Evolutionary conservation across 441 rosid species (phyloP).

Genomic region (Codiaeum variegatum): DNA sequence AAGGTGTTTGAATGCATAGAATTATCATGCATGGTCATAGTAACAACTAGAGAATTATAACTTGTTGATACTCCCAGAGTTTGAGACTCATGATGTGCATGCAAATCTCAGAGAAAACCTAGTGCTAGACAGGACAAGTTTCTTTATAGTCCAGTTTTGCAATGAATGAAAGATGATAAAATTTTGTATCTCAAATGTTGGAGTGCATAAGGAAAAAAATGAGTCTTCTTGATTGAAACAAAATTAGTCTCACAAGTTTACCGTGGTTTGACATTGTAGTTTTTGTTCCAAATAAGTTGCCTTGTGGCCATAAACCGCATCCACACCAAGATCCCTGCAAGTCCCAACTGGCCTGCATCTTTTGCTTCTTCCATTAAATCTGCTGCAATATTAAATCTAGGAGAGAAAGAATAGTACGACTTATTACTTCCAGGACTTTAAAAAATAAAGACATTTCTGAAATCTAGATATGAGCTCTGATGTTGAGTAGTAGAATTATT

Average conservation of each 20-base stretch:
- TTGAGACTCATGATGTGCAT: neutral
- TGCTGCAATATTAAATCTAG: slow-evolving; percentile 92
- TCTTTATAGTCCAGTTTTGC: slow-evolving; percentile 4
- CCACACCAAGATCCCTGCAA: slow-evolving; percentile 97
- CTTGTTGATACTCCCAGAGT: neutral
- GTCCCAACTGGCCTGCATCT: slow-evolving; percentile 69
- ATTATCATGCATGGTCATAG: neutral
- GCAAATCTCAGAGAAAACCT: neutral
- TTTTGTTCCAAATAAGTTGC: slow-evolving; percentile 98
- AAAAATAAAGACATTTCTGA: neutral
- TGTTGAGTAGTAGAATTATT: slow-evolving; percentile 8
- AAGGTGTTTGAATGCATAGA: slow-evolving; percentile 1
- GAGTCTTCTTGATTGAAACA: slow-evolving; percentile 10
- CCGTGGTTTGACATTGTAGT: slow-evolving; percentile 99
- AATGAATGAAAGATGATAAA: slow-evolving; percentile 3
- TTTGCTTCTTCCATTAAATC: slow-evolving; percentile 81
- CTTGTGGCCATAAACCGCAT: slow-evolving; percentile 99
- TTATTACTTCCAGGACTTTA: slow-evolving; percentile 16
- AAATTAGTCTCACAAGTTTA: slow-evolving; percentile 29
- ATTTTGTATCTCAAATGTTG: neutral
- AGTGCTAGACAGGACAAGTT: neutral
- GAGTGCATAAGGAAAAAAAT: neutral
- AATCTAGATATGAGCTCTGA: slow-evolving; percentile 2
- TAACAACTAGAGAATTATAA: slow-evolving; percentile 7
- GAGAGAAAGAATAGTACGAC: slow-evolving; percentile 19